A percentile compares a stretch with the other conserved stretches of the same genome.
phyloP scores from a whole-genome alignment of 1,284 basidiomycete species.

The Fomes fomentarius region DNA sequence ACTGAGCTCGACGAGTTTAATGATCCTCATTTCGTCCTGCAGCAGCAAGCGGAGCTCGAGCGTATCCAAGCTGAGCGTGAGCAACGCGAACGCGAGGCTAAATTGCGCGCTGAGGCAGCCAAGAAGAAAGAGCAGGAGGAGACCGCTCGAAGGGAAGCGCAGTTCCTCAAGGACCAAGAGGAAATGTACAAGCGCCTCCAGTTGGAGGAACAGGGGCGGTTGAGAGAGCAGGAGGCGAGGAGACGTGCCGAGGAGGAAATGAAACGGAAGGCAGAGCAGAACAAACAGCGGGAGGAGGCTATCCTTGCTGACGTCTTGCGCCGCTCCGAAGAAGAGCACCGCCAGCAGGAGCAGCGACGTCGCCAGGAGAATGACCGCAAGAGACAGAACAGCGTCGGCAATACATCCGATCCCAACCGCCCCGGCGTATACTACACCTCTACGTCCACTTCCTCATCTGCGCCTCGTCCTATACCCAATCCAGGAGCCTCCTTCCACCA shows the following conservation, averaged over 20 bases:
- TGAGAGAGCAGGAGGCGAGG: constrained; percentile 15
- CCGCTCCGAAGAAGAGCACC: constrained; percentile 18
- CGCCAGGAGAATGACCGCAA: constrained; percentile 16
- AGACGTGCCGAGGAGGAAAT: constrained; percentile 18
- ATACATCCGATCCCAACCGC: constrained; percentile 21
- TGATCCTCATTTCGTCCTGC: constrained; percentile 25
- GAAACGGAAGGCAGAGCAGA: constrained; percentile 9
- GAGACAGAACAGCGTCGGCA: constrained; percentile 34
- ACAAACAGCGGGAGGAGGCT: constrained; percentile 8
- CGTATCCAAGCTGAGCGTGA: constrained; percentile 15
- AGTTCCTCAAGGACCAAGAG: constrained; percentile 17
- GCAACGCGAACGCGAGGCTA: constrained; percentile 8
- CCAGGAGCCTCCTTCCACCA: constrained; percentile 27
- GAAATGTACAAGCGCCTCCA: constrained; percentile 17
- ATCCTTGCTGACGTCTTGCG: constrained; percentile 17
- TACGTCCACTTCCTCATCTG: constrained; percentile 23
- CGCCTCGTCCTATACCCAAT: constrained; percentile 25
- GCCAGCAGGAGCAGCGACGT: constrained; percentile 15
- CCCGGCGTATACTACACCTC: constrained; percentile 13
- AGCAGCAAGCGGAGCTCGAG: constrained; percentile 24
- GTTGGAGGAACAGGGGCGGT: constrained; percentile 11
- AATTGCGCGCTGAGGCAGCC: constrained; percentile 7
- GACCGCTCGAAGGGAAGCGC: constrained; percentile 4
- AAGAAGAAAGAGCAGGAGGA: constrained; percentile 13
- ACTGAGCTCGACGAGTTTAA: constrained; percentile 14